Base-by-base conservation (phyloP, 139 green algal genomes). In the Coelastrella sp. region DNA sequence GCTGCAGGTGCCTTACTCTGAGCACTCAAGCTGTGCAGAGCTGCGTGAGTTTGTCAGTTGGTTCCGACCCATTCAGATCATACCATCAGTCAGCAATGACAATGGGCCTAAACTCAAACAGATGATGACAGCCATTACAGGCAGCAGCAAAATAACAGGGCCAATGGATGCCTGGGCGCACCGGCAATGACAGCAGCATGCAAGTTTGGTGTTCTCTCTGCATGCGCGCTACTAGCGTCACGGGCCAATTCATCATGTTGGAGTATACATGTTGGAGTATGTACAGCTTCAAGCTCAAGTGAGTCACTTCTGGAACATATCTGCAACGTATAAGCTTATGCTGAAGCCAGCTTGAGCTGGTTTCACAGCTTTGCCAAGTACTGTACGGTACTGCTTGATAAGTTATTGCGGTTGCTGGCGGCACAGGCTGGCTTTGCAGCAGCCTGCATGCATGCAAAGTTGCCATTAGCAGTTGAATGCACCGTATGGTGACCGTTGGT, bases 61-160 rank as follows among this genome's bases (percentile, higher is more conserved):
- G 94, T 90, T 98, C 63, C 72, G 82, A 20, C 96, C 93, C 15
- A 22, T 82, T 11, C 76, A 70, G 49, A 94, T 97, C 83, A 92
- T 97, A 17, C 96, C 96, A 60, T 93, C 82, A 27, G 96, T 98
- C 12, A 94, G 93, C 90, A 95, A 94, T 24, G 96, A 98, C 75
- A 56, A 74, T 15, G 96, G 91, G 6, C 92, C 91, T 7, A 95
- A 94, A 90, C 88, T 85, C 15, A 72, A 35, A 24, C 66, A 73
- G 49, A 82, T 92, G 88, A 19, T 92, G 88, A 80, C 25, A 70
- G 85, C 86, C 6, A 68, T 81, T 24, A 60, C 83, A 25, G 19
- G 63, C 59, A 72, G 49, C 11, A 20, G 25, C 56, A 56, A 19
- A 25, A 22, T 75, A 6, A 66, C 60, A 14, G 89, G 89, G 4